Percentiles rank a stretch among this genome's conserved stretches.
These are phyloP conservation scores for Lasiodiplodia hormozganensis DNA, from an alignment of 2,329 filamentous ascomycete species.

Conservation along the genomic window DNA sequence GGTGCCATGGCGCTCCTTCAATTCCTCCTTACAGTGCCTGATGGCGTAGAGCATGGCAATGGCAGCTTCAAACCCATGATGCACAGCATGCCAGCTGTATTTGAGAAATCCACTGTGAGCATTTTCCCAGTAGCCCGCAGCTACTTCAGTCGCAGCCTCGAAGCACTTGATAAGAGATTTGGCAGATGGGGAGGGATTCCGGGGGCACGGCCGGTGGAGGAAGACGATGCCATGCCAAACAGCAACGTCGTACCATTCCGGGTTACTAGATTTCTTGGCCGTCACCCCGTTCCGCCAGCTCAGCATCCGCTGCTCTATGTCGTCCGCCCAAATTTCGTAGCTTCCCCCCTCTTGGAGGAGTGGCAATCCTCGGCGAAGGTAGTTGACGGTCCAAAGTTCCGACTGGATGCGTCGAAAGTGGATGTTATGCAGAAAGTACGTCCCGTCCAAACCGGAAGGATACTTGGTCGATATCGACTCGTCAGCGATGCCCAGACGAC, in stretches of 20 bases:
- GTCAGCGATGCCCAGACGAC: slow-evolving; percentile 23
- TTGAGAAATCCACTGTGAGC: slow-evolving; percentile 22
- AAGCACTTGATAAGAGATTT: slow-evolving; percentile 27
- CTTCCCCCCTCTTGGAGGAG: slow-evolving; percentile 18
- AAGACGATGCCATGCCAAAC: slow-evolving; percentile 26
- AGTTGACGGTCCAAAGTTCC: slow-evolving; percentile 29
- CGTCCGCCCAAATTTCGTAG: slow-evolving; percentile 19
- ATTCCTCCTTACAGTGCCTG: slow-evolving; percentile 24
- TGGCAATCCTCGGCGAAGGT: slow-evolving; percentile 17
- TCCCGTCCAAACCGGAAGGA: slow-evolving; percentile 17
- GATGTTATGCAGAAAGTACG: slow-evolving; percentile 28
- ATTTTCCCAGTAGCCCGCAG: slow-evolving; percentile 26
- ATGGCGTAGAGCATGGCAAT: slow-evolving; percentile 27
- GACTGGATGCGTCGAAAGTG: slow-evolving; percentile 26
- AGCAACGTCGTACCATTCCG: slow-evolving; percentile 24
- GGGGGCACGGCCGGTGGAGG: slow-evolving; percentile 22
- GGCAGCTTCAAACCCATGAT: slow-evolving; percentile 27
- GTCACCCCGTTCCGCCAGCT: slow-evolving; percentile 5
- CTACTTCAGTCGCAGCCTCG: slow-evolving; percentile 21
- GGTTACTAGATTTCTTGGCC: neutral
- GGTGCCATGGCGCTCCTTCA: slow-evolving; percentile 21
- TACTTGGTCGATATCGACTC: slow-evolving; percentile 30
- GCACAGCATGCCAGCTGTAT: slow-evolving; percentile 26
- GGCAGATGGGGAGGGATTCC: slow-evolving; percentile 8
- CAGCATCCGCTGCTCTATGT: slow-evolving; percentile 24